Evolutionary conservation across 805 yeast genomes (phyloP), one percentile per base, ranked within the genome.

Genomic region (Metschnikowia koreensis): DNA sequence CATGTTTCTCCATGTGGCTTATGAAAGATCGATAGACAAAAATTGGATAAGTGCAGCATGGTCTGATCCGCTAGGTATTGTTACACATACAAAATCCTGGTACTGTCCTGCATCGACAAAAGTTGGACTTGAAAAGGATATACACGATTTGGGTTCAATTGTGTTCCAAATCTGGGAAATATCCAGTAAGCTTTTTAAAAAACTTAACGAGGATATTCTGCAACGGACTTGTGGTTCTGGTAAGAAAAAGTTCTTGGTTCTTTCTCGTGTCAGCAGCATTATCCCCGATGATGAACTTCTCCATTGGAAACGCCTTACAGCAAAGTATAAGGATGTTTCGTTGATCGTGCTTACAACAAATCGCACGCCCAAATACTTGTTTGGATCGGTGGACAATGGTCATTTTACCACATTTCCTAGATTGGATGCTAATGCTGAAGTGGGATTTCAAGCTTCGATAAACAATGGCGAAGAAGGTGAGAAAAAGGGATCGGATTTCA

Each of bases 11-110:
- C 98, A 94, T 64, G 75, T 94, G 10, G 90, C 96, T 1, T 93
- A 92, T 61, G 89, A 90, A 31, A 67, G 96, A 47, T 86, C 96
- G 0, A 74, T 81, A 3, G 96, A 92, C 65, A 83, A 83, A 54
- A 82, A 81, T 49, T 93, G 97, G 97, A 76, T 90, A 41, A 82
- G 84, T 22, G 96, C 89, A 0, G 86, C 96, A 0, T 90, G 97
- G 96, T 77, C 94, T 0, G 97, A 93, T 62, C 93, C 92, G 45
- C 78, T 80, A 64, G 97, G 97, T 0, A 73, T 75, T 3, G 75
- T 81, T 11, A 80, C 84, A 15, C 76, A 75, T 43, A 79, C 84
- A 0, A 84, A 82, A 57, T 78, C 90, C 0, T 87, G 93, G 92
- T 77, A 75, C 58, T 73, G 76, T 63, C 50, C 50, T n/a, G 34